phyloP scores from a whole-genome alignment of 2,329 filamentous ascomycete genomes.

The Pseudogymnoascus sp. region DNA sequence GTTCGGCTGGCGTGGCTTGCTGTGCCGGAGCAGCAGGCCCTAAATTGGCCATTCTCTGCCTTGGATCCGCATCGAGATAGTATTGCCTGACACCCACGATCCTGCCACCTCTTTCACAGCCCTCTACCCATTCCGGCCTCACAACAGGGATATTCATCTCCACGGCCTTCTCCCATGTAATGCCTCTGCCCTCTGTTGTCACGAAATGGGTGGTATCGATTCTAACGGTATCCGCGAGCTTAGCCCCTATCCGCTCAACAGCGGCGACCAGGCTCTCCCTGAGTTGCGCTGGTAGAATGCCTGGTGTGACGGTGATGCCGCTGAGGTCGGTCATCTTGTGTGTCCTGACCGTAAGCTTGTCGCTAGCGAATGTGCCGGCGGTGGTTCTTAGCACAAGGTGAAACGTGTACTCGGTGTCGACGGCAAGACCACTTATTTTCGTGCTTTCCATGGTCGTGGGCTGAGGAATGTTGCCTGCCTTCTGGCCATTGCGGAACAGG shows the following conservation, averaged over 20 bases:
- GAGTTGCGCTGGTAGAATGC: constrained; percentile 65
- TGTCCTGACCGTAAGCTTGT: constrained; percentile 77
- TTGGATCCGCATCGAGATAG: constrained; percentile 74
- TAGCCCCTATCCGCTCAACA: constrained; percentile 83
- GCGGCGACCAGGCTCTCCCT: constrained; percentile 67
- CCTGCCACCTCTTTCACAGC: constrained; percentile 86
- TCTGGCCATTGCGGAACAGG: constrained; percentile 91
- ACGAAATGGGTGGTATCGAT: constrained; percentile 99
- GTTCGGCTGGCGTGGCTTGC: constrained; percentile 11
- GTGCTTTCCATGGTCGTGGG: constrained; percentile 84
- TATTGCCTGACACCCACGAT: constrained; percentile 94
- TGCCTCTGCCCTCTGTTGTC: constrained; percentile 83
- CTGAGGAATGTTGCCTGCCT: constrained; percentile 88
- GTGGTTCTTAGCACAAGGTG: constrained; percentile 85
- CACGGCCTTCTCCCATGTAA: constrained; percentile 90
- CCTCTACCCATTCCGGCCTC: constrained; percentile 91
- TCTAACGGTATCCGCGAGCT: constrained; percentile 78
- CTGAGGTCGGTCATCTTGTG: constrained; percentile 98
- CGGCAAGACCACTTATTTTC: constrained; percentile 92
- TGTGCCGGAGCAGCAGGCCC: constrained; percentile 9
- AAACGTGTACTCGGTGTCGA: constrained; percentile 94
- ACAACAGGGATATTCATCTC: constrained; percentile 98
- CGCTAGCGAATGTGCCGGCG: constrained; percentile 77
- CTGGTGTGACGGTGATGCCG: constrained; percentile 89
- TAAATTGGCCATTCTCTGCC: constrained; percentile 24